phyloP scores from a whole-genome alignment of 306 rosid species.

The Acacia crassicarpa region DNA sequence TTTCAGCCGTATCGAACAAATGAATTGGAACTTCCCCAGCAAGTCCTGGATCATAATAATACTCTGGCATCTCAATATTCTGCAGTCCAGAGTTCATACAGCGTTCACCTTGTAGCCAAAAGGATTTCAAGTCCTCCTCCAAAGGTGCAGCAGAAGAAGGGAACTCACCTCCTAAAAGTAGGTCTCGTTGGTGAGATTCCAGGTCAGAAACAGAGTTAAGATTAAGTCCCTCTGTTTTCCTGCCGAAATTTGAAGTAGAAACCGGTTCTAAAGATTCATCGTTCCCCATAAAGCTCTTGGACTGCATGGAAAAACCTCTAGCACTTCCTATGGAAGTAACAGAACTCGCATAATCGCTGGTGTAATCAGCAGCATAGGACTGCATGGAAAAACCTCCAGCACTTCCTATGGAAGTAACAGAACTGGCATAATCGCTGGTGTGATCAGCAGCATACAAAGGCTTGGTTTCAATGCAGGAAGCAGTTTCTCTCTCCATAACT shows the following conservation, averaged over 20 bases:
- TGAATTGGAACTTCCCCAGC: conserved; percentile 46
- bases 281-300: conserved; percentile 40
- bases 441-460: conserved; percentile 40
- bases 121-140: conserved; percentile 54
- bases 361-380: conserved; percentile 37
- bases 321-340: conserved; percentile 35
- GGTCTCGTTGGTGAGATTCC: conserved; percentile 43
- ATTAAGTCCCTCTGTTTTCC: conserved; percentile 48
- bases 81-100: conserved; percentile 49
- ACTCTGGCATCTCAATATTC: conserved; percentile 47
- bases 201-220: conserved; percentile 41
- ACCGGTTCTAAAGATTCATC: conserved; percentile 45
- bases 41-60: conserved; percentile 47
- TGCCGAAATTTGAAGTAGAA: conserved; percentile 41
- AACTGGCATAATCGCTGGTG: conserved; percentile 32
- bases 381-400: conserved; percentile 41
- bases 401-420: conserved; percentile 36
- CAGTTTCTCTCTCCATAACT: conserved; percentile 34
- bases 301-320: conserved; percentile 40
- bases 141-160: conserved; percentile 35
- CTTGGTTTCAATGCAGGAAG: conserved; percentile 40
- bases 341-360: conserved; percentile 30
- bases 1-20: conserved; percentile 57
- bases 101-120: conserved; percentile 45
- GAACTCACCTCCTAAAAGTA: conserved; percentile 39